Conservation (phyloP, 768 basidiomycete genomes). For the Pulveroboletus ravenelii region DNA sequence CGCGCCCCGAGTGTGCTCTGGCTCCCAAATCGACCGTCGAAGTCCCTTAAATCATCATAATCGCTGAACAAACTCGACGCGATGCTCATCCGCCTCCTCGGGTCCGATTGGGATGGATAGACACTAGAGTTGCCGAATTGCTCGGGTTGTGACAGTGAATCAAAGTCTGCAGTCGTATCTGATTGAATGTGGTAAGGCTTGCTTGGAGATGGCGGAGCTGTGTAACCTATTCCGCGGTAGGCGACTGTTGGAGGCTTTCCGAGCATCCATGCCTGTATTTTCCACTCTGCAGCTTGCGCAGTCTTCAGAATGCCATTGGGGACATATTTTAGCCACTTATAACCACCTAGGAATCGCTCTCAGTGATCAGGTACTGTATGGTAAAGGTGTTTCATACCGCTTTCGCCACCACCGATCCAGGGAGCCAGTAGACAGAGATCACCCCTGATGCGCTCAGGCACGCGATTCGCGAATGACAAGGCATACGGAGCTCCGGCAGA, state of each 20-base stretch:
- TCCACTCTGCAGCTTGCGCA: conserved; percentile 97
- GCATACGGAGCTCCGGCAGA: conserved; percentile 96
- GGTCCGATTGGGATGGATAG: conserved; percentile 34
- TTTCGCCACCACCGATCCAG: conserved; percentile 92
- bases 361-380: conserved; percentile 4
- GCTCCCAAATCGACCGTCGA: conserved; percentile 82
- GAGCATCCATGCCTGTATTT: conserved; percentile 93
- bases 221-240: conserved; percentile 84
- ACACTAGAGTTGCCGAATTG: conserved; percentile 18
- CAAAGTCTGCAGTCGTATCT: conserved; percentile 15
- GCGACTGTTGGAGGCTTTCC: conserved; percentile 88
- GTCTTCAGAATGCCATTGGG: conserved; percentile 90
- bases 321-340: conserved; percentile 96
- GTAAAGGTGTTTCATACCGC: conserved; percentile 49
- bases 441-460: conserved; percentile 72
- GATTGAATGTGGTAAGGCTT: conserved; percentile 24
- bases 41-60: conserved; percentile 84
- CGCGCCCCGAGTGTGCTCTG: conserved; percentile 63
- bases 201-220: conserved; percentile 39
- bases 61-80: conserved; percentile 74
- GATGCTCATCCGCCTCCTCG: conserved; percentile 60
- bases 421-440: conserved; percentile 88
- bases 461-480: conserved; percentile 75
- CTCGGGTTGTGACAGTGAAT: conserved; percentile 20
- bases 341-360: conserved; percentile 51